Conservation (phyloP, 23 red algal genomes). For the Gracilaria domingensis region DNA sequence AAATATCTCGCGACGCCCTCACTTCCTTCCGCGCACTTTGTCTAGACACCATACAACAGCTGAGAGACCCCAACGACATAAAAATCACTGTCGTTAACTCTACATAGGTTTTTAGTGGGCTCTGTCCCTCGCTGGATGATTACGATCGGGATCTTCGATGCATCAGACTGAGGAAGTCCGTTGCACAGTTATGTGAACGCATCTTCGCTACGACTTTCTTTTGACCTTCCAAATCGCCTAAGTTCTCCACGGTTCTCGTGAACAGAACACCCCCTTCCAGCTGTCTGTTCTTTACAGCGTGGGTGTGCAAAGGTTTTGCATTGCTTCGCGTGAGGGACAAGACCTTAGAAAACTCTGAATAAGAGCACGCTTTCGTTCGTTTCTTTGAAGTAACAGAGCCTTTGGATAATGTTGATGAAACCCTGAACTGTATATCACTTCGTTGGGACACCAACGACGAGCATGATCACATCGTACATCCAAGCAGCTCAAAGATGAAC, state of each 20-base stretch:
- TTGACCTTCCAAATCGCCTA: not conserved
- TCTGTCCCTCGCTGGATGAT: not conserved
- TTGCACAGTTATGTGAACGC: not conserved
- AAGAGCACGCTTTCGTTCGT: conserved; percentile 8
- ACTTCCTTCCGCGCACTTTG: not conserved
- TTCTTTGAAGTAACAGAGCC: conserved; percentile 15
- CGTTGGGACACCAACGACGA: not conserved
- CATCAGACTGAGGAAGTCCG: not conserved
- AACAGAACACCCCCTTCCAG: not conserved
- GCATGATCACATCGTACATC: not conserved
- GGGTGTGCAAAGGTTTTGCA: not conserved
- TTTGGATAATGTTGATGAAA: conserved; percentile 17
- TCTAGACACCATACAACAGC: not conserved
- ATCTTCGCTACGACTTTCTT: conserved; percentile 2
- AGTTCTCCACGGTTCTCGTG: conserved; percentile 1
- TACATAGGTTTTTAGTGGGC: not conserved
- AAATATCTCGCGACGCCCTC: not conserved
- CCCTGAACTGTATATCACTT: conserved; percentile 17
- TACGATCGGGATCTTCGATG: not conserved
- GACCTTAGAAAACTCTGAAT: not conserved
- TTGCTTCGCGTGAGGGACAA: not conserved
- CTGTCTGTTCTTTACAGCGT: not conserved
- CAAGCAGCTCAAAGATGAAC: not conserved
- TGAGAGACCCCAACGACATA: not conserved
- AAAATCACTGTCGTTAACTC: conserved; percentile 1